Conservation (phyloP, 345 rosid genomes). For the Kernera saxatilis region DNA sequence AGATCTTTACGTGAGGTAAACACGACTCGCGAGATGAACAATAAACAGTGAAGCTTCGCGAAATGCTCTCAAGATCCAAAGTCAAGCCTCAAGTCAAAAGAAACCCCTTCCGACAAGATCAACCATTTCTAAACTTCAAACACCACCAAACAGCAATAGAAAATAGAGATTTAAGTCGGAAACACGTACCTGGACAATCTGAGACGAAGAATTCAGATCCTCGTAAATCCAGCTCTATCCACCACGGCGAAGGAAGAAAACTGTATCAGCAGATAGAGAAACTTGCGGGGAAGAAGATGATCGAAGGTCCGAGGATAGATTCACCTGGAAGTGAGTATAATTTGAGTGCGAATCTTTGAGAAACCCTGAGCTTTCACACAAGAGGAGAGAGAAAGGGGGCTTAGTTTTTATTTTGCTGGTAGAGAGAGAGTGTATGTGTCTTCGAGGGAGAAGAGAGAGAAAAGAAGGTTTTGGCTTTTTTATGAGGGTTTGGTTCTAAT, state of each 20-base stretch:
- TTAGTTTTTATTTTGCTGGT: conserved; percentile 27
- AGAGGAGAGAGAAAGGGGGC: conserved; percentile 18
- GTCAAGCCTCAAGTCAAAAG: conserved; percentile 14
- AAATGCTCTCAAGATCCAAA: conserved; percentile 12
- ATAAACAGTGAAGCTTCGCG: conserved; percentile 40
- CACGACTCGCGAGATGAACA: conserved; percentile 20
- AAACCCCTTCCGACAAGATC: not conserved
- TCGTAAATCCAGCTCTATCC: conserved; percentile 23
- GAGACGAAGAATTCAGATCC: not conserved
- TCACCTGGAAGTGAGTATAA: conserved; percentile 29
- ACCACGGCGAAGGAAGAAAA: conserved; percentile 39
- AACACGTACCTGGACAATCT: conserved; percentile 4
- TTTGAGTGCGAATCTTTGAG: conserved; percentile 44
- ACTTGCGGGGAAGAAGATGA: conserved; percentile 13
- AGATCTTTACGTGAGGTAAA: conserved; percentile 13
- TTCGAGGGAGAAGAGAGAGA: conserved; percentile 23
- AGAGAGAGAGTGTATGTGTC: conserved; percentile 23
- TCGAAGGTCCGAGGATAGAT: conserved; percentile 16
- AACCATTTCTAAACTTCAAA: not conserved
- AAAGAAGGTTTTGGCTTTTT: conserved; percentile 30
- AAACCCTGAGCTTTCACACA: conserved; percentile 44
- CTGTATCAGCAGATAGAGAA: conserved; percentile 31
- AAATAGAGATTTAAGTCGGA: not conserved
- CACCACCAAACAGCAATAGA: not conserved
- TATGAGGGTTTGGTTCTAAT: conserved; percentile 38